Conservation (phyloP, 768 basidiomycete species). For the Daedaleopsis sinensis region DNA sequence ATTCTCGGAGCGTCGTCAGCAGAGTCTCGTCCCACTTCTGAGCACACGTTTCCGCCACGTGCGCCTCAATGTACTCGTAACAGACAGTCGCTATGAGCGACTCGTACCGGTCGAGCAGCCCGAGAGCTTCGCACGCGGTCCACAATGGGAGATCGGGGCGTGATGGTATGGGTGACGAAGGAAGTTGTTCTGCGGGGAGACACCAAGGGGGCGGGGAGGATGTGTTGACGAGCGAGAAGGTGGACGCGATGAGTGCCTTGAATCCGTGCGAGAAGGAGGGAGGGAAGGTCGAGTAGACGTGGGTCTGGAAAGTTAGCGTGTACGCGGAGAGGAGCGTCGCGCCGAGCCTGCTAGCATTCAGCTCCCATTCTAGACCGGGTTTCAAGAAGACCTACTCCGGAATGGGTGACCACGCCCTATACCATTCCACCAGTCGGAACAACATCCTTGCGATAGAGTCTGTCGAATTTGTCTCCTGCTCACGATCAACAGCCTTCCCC, state of each 20-base stretch:
- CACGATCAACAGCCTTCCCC: not conserved
- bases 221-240: constrained; percentile 38
- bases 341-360: constrained; percentile 52
- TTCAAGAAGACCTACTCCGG: constrained; percentile 42
- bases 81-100: constrained; percentile 81
- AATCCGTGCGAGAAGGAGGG: constrained; percentile 68
- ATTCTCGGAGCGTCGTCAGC: constrained; percentile 61
- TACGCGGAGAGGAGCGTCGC: constrained; percentile 61
- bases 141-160: constrained; percentile 46
- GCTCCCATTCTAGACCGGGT: constrained; percentile 1
- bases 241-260: constrained; percentile 64
- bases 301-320: constrained; percentile 71
- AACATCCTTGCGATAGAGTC: constrained; percentile 57
- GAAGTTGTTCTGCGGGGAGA: constrained; percentile 6
- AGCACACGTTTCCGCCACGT: constrained; percentile 67
- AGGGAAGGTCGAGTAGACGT: constrained; percentile 73
- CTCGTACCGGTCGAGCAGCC: constrained; percentile 82
- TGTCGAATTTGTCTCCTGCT: constrained; percentile 49
- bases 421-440: constrained; percentile 69
- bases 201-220: constrained; percentile 28
- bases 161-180: constrained; percentile 18
- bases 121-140: constrained; percentile 68
- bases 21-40: constrained; percentile 71
- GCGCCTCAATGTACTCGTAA: constrained; percentile 81
- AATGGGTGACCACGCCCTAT: constrained; percentile 71